These are phyloP conservation scores for Gloeostereum incarnatum DNA, from an alignment of 768 basidiomycete species.

Conservation along the genomic window DNA sequence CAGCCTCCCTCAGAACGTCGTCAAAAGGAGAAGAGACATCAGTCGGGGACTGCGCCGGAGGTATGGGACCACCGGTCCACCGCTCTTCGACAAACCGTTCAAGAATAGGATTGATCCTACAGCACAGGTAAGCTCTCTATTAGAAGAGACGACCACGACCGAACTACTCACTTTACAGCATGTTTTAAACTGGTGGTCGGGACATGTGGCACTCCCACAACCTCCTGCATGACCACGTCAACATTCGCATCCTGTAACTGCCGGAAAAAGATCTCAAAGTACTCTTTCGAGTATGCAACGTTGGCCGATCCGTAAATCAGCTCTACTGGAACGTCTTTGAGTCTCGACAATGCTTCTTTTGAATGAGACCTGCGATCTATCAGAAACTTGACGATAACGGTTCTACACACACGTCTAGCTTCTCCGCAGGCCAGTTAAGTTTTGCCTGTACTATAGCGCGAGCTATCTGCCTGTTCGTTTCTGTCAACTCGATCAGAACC, in stretches of 20 bases:
- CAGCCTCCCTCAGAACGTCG: not conserved
- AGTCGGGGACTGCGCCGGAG: not conserved
- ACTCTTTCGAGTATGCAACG: constrained; percentile 14
- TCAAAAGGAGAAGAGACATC: constrained; percentile 6
- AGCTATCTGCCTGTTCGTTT: constrained; percentile 4
- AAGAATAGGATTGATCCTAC: constrained; percentile 4
- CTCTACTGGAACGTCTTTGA: constrained; percentile 14
- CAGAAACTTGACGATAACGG: constrained; percentile 6
- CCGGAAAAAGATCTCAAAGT: constrained; percentile 9
- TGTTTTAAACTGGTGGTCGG: constrained; percentile 10
- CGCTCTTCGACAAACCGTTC: constrained; percentile 2
- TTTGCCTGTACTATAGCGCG: not conserved
- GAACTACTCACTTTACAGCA: not conserved
- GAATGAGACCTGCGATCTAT: constrained; percentile 1
- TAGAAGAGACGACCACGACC: not conserved
- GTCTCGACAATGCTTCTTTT: constrained; percentile 5
- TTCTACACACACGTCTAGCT: constrained; percentile 4
- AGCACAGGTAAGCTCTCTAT: not conserved
- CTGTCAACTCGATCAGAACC: not conserved
- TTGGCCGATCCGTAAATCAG: constrained; percentile 17
- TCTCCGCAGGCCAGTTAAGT: constrained; percentile 1
- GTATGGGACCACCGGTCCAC: not conserved
- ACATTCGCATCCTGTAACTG: constrained; percentile 15
- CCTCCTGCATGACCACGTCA: constrained; percentile 9
- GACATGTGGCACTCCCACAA: constrained; percentile 14